Percentiles rank a stretch among this genome's conserved stretches.
phyloP scores from a whole-genome alignment of 768 basidiomycete species.

The Phylloporus scabripes region DNA sequence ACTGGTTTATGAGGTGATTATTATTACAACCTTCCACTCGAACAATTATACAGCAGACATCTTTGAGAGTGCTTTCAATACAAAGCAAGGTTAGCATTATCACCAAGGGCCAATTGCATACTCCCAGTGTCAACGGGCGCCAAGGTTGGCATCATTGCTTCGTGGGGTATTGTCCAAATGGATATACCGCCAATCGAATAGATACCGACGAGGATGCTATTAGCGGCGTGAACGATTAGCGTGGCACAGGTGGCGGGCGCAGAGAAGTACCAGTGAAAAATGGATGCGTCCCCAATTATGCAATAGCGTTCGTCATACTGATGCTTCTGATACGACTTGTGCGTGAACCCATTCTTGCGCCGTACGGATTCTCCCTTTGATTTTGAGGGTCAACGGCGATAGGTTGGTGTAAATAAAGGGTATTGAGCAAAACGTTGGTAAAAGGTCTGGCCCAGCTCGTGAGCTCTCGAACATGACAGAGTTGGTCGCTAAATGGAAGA shows the following conservation, averaged over 20 bases:
- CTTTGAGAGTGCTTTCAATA: not conserved
- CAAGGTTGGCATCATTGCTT: slow-evolving; percentile 4
- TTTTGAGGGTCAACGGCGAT: slow-evolving; percentile 15
- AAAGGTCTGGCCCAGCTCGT: slow-evolving; percentile 3
- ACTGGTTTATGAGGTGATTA: not conserved
- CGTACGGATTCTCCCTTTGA: slow-evolving; percentile 14
- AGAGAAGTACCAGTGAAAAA: slow-evolving; percentile 25
- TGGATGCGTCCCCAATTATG: slow-evolving; percentile 22
- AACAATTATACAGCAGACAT: not conserved
- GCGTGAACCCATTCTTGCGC: not conserved
- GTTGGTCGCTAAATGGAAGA: slow-evolving; percentile 28
- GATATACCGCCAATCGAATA: slow-evolving; percentile 5
- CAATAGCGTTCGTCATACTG: slow-evolving; percentile 10
- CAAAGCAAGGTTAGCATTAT: not conserved
- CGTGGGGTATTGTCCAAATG: slow-evolving; percentile 6
- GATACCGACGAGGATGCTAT: slow-evolving; percentile 6
- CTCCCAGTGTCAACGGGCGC: not conserved
- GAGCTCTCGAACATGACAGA: slow-evolving; percentile 17
- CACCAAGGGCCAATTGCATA: not conserved
- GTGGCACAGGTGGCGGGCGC: slow-evolving; percentile 18
- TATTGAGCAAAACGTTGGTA: slow-evolving; percentile 11
- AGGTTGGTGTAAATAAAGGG: slow-evolving; percentile 16
- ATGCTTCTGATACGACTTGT: slow-evolving; percentile 22
- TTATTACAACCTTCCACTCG: not conserved
- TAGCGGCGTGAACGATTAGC: slow-evolving; percentile 5